Evolutionary conservation across 495 filamentous ascomycete species (phyloP), one percentile per base, ranked within the genome.

Genomic region (Margaritispora aquatica): DNA sequence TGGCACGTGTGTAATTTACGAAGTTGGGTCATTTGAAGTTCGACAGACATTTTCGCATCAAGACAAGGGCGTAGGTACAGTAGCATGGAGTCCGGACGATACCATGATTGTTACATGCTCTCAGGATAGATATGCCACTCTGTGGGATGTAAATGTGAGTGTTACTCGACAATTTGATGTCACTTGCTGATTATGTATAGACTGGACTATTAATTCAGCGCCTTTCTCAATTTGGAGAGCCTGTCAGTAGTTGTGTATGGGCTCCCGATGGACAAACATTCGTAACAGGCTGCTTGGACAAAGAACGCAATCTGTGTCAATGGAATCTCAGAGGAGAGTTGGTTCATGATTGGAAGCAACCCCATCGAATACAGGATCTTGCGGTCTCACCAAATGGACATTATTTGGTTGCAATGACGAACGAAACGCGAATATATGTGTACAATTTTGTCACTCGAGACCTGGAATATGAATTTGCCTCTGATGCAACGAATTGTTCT

Each of bases 31-130:
- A 10, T 96, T 90, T 60, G 71, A 83, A 19, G 74, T 87, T 2
- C 64, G 89, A 19, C 82, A 89, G 60, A 80, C 64, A 51, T 73
- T 96, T 10, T 71, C 71, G 9, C 84, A 86, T 5, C 88, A 92
- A 65, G 75, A 79, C 1, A 74, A 76, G 2, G 81, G 85, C 8
- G 84, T 97, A 36, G 82, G 85, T 44, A 88, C 91, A 63, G 71
- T 94, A 2, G 77, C 88, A 2, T 99, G 94, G 94, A 96, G 90
- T 71, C 92, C 92, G 5, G 91, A 97, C 74, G 89, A 95, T 69
- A 78, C 80, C 0, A 89, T 87, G 67, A 73, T 99, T 2, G 84
- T 96, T 29, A 92, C 85, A 19, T 96, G 92, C 67, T 85, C 85
- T 7, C 78, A 82, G 65, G 90, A 95, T 68, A 80, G 76, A 15